Evolutionary conservation across 805 yeast species (phyloP).

Genomic region (Yarrowia hollandica): DNA sequence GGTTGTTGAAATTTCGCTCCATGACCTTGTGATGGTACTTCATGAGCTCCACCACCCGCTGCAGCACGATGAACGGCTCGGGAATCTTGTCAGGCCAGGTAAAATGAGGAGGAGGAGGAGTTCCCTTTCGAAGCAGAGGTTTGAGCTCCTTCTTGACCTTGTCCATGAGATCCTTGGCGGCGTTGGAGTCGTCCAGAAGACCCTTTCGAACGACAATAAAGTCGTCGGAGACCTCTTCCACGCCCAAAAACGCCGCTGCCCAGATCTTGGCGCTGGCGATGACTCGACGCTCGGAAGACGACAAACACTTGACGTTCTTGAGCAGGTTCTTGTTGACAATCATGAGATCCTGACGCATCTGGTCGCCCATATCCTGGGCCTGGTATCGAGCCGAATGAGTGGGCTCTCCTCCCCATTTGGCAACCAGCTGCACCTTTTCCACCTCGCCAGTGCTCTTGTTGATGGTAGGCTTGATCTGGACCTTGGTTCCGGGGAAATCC

Average conservation of each 20-base stretch:
- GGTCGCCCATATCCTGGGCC: constrained; percentile 94
- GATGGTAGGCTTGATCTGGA: constrained; percentile 88
- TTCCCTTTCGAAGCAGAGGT: constrained; percentile 91
- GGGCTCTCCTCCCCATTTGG: constrained; percentile 99
- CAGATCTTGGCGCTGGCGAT: constrained; percentile 88
- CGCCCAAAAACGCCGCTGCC: constrained; percentile 72
- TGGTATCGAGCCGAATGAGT: constrained; percentile 96
- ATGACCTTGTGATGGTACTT: constrained; percentile 81
- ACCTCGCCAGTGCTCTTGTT: constrained; percentile 59
- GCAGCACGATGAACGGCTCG: constrained; percentile 90
- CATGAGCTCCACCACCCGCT: constrained; percentile 93
- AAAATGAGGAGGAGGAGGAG: constrained; percentile 95
- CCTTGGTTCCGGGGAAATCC: constrained; percentile 91
- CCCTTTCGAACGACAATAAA: constrained; percentile 83
- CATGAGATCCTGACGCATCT: constrained; percentile 86
- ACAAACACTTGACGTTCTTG: constrained; percentile 79
- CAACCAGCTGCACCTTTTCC: constrained; percentile 91
- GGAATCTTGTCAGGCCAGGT: constrained; percentile 99
- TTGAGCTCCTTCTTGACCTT: constrained; percentile 94
- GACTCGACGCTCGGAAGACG: constrained; percentile 94
- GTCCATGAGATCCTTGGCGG: constrained; percentile 97
- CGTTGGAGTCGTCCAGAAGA: constrained; percentile 91
- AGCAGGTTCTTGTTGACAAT: constrained; percentile 80
- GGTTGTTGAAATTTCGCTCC: constrained; percentile 72
- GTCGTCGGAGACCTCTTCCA: constrained; percentile 71